Evolutionary conservation across 2,329 filamentous ascomycete species (phyloP).

Genomic region (Remersonia thermophila): DNA sequence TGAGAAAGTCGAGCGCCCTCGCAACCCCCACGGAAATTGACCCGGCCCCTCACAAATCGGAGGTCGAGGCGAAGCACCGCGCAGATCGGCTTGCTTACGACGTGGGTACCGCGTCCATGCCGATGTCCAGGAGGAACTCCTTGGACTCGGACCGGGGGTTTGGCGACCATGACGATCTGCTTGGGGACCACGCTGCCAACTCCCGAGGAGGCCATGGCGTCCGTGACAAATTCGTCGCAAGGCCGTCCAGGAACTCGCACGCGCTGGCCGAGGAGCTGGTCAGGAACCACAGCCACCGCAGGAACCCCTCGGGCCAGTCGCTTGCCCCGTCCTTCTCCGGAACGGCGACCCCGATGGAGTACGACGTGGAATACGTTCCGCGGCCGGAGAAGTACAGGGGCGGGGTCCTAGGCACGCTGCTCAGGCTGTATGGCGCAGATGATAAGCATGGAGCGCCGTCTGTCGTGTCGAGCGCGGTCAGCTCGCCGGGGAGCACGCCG

Average conservation of each 20-base stretch:
- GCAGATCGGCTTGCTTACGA: slow-evolving; percentile 24
- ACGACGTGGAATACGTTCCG: slow-evolving; percentile 52
- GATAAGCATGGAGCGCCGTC: slow-evolving; percentile 20
- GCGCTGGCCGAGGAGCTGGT: slow-evolving; percentile 15
- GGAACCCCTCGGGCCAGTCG: slow-evolving; percentile 12
- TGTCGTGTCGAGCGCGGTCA: slow-evolving; percentile 27
- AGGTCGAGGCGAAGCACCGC: slow-evolving; percentile 24
- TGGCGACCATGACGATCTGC: slow-evolving; percentile 5
- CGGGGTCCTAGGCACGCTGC: slow-evolving; percentile 58
- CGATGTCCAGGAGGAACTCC: slow-evolving; percentile 19
- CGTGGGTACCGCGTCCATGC: slow-evolving; percentile 21
- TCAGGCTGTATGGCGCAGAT: slow-evolving; percentile 53
- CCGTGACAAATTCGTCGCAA: slow-evolving; percentile 1
- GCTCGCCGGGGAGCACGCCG: slow-evolving; percentile 30
- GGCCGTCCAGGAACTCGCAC: slow-evolving; percentile 10
- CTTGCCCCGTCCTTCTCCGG: slow-evolving; percentile 30
- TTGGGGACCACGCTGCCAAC: slow-evolving; percentile 1
- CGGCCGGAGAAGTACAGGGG: slow-evolving; percentile 56
- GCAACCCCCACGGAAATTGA: slow-evolving; percentile 11
- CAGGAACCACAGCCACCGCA: slow-evolving; percentile 12
- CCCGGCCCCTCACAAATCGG: slow-evolving; percentile 17
- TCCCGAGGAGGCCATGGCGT: slow-evolving; percentile 7
- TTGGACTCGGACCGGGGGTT: slow-evolving; percentile 16
- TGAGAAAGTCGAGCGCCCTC: slow-evolving; percentile 15
- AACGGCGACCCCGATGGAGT: slow-evolving; percentile 34